These are phyloP conservation scores for Xylariales sp. DNA, from an alignment of 2,329 filamentous ascomycete species.

Conservation along the genomic window DNA sequence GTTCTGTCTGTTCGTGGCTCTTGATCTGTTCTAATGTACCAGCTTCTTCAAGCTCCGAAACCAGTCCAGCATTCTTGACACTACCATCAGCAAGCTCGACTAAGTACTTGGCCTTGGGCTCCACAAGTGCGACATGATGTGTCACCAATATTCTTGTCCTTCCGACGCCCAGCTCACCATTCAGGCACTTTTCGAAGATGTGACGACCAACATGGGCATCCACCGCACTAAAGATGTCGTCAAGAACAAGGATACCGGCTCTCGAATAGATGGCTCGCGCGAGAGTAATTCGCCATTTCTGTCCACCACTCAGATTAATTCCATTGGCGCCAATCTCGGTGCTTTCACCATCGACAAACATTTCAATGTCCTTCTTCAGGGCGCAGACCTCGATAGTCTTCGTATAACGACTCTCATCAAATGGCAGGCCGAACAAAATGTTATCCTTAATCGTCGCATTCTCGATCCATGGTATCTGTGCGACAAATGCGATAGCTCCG, in stretches of 20 bases:
- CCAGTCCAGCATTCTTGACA: conserved; percentile 58
- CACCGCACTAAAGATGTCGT: conserved; percentile 80
- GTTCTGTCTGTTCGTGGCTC: conserved; percentile 45
- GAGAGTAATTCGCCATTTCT: conserved; percentile 77
- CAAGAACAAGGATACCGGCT: conserved; percentile 70
- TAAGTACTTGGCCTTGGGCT: conserved; percentile 67
- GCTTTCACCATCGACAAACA: conserved; percentile 69
- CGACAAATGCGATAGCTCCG: conserved; percentile 67
- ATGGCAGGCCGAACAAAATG: conserved; percentile 71
- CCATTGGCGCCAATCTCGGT: conserved; percentile 83
- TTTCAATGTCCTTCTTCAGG: conserved; percentile 68
- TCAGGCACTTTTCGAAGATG: conserved; percentile 72
- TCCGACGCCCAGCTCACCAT: conserved; percentile 62
- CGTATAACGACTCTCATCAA: conserved; percentile 62
- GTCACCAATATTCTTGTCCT: conserved; percentile 76
- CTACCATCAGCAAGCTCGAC: conserved; percentile 68
- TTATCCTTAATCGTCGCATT: conserved; percentile 76
- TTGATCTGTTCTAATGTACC: conserved; percentile 54
- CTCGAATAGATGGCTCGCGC: conserved; percentile 76
- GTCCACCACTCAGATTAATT: conserved; percentile 78
- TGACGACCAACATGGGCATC: conserved; percentile 78
- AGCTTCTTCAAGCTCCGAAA: conserved; percentile 58
- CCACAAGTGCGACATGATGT: conserved; percentile 69
- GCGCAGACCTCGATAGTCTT: conserved; percentile 70
- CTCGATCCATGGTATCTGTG: conserved; percentile 81